A percentile compares a stretch with the other conserved stretches of the same genome.
phyloP scores from a whole-genome alignment of 2,329 filamentous ascomycete genomes.

The Fusarium zealandicum region DNA sequence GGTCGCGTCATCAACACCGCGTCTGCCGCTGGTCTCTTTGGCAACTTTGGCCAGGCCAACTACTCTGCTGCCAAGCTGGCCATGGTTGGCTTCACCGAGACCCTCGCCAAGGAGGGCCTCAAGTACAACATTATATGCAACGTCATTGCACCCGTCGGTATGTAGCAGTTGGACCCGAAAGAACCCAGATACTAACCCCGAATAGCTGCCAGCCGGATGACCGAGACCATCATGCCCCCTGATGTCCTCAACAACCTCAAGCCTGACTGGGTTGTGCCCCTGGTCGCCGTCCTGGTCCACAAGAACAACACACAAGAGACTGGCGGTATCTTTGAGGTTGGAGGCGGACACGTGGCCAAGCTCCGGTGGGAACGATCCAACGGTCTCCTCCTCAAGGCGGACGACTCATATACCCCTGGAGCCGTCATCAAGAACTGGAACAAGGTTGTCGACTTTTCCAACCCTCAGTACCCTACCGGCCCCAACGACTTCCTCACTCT shows the following conservation, averaged over 20 bases:
- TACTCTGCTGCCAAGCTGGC: constrained; percentile 97
- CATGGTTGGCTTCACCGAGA: constrained; percentile 97
- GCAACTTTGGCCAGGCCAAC: constrained; percentile 94
- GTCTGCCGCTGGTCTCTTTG: constrained; percentile 94
- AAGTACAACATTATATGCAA: constrained; percentile 99
- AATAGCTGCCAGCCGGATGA: constrained; percentile 89
- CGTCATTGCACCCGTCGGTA: constrained; percentile 85
- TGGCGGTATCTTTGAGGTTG: constrained; percentile 91
- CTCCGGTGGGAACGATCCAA: constrained; percentile 92
- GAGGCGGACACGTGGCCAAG: constrained; percentile 91
- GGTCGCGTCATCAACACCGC: constrained; percentile 96
- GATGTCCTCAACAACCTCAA: constrained; percentile 85
- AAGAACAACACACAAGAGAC: constrained; percentile 82
- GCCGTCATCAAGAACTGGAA: constrained; percentile 91
- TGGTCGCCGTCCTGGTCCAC: constrained; percentile 89
- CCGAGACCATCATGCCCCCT: constrained; percentile 93
- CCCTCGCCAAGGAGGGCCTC: constrained; percentile 92
- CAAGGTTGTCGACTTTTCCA: constrained; percentile 83
- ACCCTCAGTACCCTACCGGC: constrained; percentile 80
- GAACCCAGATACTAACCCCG: constrained; percentile 21
- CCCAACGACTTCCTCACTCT: constrained; percentile 88
- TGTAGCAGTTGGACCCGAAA: constrained; percentile 17
- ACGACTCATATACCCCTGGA: constrained; percentile 85
- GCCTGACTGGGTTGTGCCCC: constrained; percentile 93
- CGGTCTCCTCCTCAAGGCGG: constrained; percentile 88